Conservation (phyloP, 352 stramenopile species). For the Pythium myriotylum region DNA sequence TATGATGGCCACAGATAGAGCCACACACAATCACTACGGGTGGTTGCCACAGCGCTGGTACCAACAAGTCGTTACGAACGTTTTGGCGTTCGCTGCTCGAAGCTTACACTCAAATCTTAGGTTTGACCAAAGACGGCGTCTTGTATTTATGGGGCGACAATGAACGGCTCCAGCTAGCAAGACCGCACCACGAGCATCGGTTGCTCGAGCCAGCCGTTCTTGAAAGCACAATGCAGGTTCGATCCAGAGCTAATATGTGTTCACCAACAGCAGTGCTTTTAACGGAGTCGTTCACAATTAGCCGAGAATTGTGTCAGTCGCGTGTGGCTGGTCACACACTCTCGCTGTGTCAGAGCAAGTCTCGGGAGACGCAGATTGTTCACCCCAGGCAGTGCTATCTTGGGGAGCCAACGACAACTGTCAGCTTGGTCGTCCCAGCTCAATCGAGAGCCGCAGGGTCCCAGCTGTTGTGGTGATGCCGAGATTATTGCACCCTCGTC, state of each 20-base stretch:
- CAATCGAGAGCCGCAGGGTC: constrained; percentile 1
- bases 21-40: constrained; percentile 49
- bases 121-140: constrained; percentile 18
- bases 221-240: no score
- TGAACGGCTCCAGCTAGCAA: constrained; percentile 49
- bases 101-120: not conserved
- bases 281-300: no score
- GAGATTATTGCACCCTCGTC: constrained; percentile 27
- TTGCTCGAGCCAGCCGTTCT: constrained; percentile 1
- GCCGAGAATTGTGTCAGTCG: constrained; percentile 26
- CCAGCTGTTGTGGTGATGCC: not conserved
- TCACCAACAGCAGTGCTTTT: no score
- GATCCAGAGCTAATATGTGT: no score
- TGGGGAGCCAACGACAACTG: constrained; percentile 61
- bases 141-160: constrained; percentile 79
- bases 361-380: not conserved
- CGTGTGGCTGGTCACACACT: constrained; percentile 78
- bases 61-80: not conserved
- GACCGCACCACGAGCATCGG: not conserved
- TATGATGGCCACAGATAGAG: constrained; percentile 19
- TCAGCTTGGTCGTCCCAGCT: constrained; percentile 40
- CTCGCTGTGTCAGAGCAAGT: constrained; percentile 45
- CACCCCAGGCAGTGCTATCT: constrained; percentile 29
- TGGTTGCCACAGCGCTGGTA: constrained; percentile 77
- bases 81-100: not conserved